Conservation (phyloP, 345 rosid genomes). For the Mercurialis annua region DNA sequence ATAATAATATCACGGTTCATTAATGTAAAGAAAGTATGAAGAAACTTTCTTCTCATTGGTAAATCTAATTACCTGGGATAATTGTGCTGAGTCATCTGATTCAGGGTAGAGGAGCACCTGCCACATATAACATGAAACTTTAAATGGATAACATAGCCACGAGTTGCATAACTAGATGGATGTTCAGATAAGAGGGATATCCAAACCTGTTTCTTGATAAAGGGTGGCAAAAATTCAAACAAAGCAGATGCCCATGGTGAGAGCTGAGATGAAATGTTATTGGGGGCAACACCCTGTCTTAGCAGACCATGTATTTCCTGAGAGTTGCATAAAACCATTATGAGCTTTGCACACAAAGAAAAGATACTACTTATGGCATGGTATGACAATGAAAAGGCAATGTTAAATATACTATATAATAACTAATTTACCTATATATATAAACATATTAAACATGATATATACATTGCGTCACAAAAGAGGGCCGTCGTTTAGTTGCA, state of each 20-base stretch:
- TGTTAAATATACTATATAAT: background rate
- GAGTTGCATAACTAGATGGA: no score
- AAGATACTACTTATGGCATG: background rate
- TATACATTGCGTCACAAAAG: background rate
- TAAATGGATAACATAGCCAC: background rate
- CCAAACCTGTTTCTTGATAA: slow-evolving; percentile 81
- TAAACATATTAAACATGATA: background rate
- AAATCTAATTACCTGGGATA: slow-evolving; percentile 72
- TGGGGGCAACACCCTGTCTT: slow-evolving; percentile 62
- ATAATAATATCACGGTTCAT: slow-evolving; percentile 18
- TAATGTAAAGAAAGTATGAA: background rate
- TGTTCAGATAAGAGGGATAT: slow-evolving; percentile 4
- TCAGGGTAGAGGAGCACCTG: slow-evolving; percentile 93
- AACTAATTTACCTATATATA: background rate
- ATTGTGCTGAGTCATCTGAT: slow-evolving; percentile 99
- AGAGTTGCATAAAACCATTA: slow-evolving; percentile 16
- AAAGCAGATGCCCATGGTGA: slow-evolving; percentile 99
- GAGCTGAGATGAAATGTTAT: slow-evolving; percentile 77
- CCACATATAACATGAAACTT: slow-evolving; percentile 31
- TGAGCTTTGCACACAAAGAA: slow-evolving; percentile 1
- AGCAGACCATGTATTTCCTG: slow-evolving; percentile 87
- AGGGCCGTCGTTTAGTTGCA: background rate
- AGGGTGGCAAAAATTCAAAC: slow-evolving; percentile 82
- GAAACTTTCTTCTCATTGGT: background rate
- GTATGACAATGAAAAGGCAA: background rate